These are phyloP conservation scores for Clarireedia sp. DNA, from an alignment of 2,329 filamentous ascomycete species.

Conservation along the genomic window DNA sequence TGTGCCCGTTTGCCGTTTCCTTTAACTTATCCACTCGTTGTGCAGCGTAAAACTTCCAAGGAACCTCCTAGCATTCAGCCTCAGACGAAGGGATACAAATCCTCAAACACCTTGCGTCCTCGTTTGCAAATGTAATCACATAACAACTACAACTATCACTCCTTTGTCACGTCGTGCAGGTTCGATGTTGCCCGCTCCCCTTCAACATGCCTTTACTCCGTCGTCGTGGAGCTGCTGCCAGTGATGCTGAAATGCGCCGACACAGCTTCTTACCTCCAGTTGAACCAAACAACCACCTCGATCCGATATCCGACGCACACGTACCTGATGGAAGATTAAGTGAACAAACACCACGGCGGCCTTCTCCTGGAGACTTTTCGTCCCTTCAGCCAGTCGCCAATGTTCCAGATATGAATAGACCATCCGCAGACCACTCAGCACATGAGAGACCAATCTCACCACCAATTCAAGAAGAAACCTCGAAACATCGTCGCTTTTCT, in stretches of 20 bases:
- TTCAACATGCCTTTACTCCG: slow-evolving; percentile 26
- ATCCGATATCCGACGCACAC: slow-evolving; percentile 10
- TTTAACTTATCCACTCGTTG: slow-evolving; percentile 1
- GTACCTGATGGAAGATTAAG: slow-evolving; percentile 24
- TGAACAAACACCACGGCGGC: slow-evolving; percentile 28
- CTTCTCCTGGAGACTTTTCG: slow-evolving; percentile 23
- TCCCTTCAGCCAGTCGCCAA: slow-evolving; percentile 15
- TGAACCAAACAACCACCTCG: slow-evolving; percentile 13
- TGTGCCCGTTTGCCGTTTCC: background rate
- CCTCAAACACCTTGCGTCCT: slow-evolving; percentile 2
- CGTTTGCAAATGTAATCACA: slow-evolving; percentile 2
- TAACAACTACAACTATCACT: no score
- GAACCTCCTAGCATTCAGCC: slow-evolving; percentile 3
- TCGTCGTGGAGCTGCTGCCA: slow-evolving; percentile 24
- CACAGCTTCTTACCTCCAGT: slow-evolving; percentile 25
- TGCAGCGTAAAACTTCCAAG: slow-evolving; percentile 5
- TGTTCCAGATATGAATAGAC: slow-evolving; percentile 9
- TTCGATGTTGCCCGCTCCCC: slow-evolving; percentile 8
- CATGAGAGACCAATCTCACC: slow-evolving; percentile 30
- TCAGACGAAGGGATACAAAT: slow-evolving; percentile 7
- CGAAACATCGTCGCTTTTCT: slow-evolving; percentile 54
- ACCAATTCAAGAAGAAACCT: slow-evolving; percentile 45
- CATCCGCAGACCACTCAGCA: slow-evolving; percentile 16
- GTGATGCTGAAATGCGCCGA: slow-evolving; percentile 26
- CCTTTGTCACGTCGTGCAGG: background rate